Conservation (phyloP, 345 rosid species). For the Citropsis articulata region DNA sequence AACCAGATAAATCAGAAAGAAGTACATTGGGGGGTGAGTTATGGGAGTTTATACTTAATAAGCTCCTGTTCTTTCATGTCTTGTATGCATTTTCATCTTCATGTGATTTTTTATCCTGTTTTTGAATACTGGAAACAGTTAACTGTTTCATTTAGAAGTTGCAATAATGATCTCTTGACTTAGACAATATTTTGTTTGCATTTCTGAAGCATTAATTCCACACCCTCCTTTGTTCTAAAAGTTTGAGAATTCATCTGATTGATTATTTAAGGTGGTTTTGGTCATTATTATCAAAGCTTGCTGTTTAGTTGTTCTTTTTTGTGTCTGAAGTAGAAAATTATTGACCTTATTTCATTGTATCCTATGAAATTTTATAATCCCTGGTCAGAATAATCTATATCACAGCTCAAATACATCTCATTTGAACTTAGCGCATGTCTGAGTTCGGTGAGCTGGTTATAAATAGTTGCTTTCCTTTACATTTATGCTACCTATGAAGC, state of each 20-base stretch:
- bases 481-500: not conserved
- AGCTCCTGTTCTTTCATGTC: not conserved
- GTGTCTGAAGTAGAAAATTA: not conserved
- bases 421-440: not conserved
- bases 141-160: conserved; percentile 1
- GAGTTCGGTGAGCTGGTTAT: not conserved
- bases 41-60: not conserved
- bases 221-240: not conserved
- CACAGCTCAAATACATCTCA: not conserved
- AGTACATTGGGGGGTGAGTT: conserved; percentile 87
- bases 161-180: not conserved
- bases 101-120: not conserved
- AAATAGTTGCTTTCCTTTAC: not conserved
- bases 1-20: conserved; percentile 75
- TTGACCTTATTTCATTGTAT: not conserved
- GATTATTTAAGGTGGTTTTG: not conserved
- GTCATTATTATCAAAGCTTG: not conserved
- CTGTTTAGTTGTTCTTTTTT: not conserved
- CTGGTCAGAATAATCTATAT: not conserved
- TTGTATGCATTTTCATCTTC: not conserved
- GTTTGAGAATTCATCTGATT: not conserved
- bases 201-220: not conserved
- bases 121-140: not conserved
- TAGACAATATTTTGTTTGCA: not conserved
- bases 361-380: not conserved